Conservation (phyloP, 148 eudicot species). For the Vaccinium darrowii region DNA sequence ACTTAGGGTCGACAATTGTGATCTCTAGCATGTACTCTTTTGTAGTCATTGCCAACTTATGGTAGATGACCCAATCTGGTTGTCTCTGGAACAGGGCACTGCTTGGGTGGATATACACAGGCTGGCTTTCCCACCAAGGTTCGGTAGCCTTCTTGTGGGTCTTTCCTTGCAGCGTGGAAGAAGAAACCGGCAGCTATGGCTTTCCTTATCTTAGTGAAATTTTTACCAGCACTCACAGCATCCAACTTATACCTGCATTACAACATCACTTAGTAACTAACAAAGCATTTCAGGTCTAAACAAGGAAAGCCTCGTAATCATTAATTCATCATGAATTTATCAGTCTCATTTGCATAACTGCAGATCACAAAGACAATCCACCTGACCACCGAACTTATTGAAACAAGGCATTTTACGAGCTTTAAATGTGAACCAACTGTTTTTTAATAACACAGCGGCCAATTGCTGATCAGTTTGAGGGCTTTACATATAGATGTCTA, state of each 20-base stretch:
- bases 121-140: too few relatives aligned
- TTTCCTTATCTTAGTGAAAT: constrained; percentile 65
- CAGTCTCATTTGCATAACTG: background rate
- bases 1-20: constrained; percentile 67
- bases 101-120: too few relatives aligned
- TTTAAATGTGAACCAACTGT: too few relatives aligned
- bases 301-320: background rate
- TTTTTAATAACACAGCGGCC: too few relatives aligned
- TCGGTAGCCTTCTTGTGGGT: constrained; percentile 70
- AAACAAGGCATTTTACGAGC: too few relatives aligned
- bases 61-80: constrained; percentile 96
- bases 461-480: too few relatives aligned
- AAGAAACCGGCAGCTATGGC: constrained; percentile 85
- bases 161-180: constrained; percentile 87
- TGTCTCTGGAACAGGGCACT: constrained; percentile 86
- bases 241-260: constrained; percentile 77
- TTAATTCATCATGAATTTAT: background rate
- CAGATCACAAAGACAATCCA: too few relatives aligned
- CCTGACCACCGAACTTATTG: too few relatives aligned
- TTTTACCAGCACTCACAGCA: constrained; percentile 78
- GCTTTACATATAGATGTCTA: too few relatives aligned
- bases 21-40: constrained; percentile 96
- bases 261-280: constrained; percentile 13
- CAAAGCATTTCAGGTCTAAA: background rate
- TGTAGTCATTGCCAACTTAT: constrained; percentile 92